Conservation (phyloP, 495 filamentous ascomycete species). For the Talaromyces proteolyticus region DNA sequence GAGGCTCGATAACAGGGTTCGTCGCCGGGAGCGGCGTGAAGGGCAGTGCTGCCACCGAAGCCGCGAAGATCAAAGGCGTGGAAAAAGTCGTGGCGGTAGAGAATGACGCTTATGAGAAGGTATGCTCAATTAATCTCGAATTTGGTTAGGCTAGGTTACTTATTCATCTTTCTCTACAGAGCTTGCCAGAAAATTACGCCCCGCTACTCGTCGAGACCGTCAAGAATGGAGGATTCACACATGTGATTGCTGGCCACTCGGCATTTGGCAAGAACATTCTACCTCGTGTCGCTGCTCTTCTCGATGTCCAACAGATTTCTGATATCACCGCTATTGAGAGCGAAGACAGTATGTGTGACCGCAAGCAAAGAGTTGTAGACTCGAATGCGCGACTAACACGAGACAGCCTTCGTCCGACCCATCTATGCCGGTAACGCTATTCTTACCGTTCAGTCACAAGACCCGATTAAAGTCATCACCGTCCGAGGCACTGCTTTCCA, state of each 20-base stretch:
- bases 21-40: conserved; percentile 80
- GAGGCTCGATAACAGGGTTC: conserved; percentile 79
- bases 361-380: neutral
- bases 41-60: conserved; percentile 69
- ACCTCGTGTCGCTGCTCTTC: conserved; percentile 89
- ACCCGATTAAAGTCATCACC: conserved; percentile 82
- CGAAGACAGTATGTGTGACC: conserved; percentile 63
- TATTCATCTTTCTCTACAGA: conserved; percentile 38
- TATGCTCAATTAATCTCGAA: conserved; percentile 19
- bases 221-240: conserved; percentile 87
- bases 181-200: conserved; percentile 92
- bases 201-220: conserved; percentile 91
- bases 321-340: conserved; percentile 83
- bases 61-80: conserved; percentile 81
- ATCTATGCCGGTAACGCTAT: conserved; percentile 98
- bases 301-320: conserved; percentile 89
- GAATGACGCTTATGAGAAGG: conserved; percentile 88
- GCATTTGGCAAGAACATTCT: conserved; percentile 96
- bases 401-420: conserved; percentile 77
- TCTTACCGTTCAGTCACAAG: conserved; percentile 88
- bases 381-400: neutral
- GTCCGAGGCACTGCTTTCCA: conserved; percentile 88
- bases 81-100: conserved; percentile 88
- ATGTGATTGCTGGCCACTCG: conserved; percentile 84
- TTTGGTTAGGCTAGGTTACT: no score